Evolutionary conservation across 2,329 filamentous ascomycete species (phyloP), one percentile per base, ranked within the genome.

Genomic region (Phialophora tarda): DNA sequence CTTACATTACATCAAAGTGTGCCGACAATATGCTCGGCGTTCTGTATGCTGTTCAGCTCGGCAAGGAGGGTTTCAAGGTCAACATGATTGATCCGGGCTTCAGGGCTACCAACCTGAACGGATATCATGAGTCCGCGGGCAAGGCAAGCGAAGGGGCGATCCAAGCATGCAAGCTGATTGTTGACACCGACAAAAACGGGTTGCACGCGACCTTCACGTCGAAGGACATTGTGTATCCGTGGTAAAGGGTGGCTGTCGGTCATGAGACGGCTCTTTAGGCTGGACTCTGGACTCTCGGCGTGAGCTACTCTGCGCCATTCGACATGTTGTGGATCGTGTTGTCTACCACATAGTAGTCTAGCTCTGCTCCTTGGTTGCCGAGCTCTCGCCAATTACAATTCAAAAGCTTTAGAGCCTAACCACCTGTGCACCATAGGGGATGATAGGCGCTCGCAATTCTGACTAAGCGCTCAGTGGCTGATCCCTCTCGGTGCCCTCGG

Each of bases 61-160:
- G 59, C 24, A 67, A 67, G 56, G 69, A 71, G n/a, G 69, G 64
- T 1, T 48, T 71, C 63, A 66, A 67, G 57, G 67, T 71, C 67
- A 69, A 66, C 58, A 54, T 64, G 62, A 32, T 68, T 47, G 41
- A 62, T 56, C 69, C 69, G 3, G 67, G 69, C 1, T 68, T 41
- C 26, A 47, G 67, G 12, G 34, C 62, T 26, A 71, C 68, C 38
- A 66, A 66, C 24, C 26, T 70, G 44, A 70, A 66, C 38, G 60
- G 61, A 2, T 68, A 63, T 24, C 5, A 38, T 21, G 38, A 58
- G 12, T 6, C 8, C 2, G 68, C 55, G 38, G 59, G 59, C 24
- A 54, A 58, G 1, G 24, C 62, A 11, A 50, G 32, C n/a, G 62
- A 70, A 6, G 68, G 68, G 7, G 65, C 62, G 4, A 47, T 66